Base-by-base conservation (phyloP, 2,329 filamentous ascomycete genomes). In the Fusarium sp. region DNA sequence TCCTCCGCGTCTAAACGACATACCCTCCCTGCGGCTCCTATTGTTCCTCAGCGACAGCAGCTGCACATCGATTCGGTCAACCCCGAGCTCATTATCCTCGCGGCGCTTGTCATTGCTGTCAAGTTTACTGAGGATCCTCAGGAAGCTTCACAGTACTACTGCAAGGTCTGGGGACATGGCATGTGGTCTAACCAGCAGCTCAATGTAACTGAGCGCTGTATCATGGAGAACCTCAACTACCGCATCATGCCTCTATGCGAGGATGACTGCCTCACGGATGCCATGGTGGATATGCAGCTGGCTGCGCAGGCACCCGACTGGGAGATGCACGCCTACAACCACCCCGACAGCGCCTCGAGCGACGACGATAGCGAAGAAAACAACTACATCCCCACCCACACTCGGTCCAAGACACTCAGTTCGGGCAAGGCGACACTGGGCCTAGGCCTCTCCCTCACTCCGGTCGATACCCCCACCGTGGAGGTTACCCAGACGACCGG, bases 111-210 rank as follows among this genome's bases (percentile, higher is more conserved):
- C 71, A 89, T 93, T 63, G 90, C 91, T n/a, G 84, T 87, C 78
- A 93, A 93, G 81, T 93, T 92, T 77, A 85, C 88, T 52, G 89
- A 92, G 75, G 91, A 93, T 81, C 82, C 84, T 61, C 86, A 90
- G 76, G 85, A 87, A 70, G 82, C 85, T 6, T 89, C 89, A 1
- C 82, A 84, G 57, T 87, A 87, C 77, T 92, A 90, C 81, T 84
- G 85, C 70, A 77, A 83, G 18, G 80, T 80, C 31, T 92, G 90
- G 89, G 90, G 88, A 25, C 83, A 81, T 29, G 83, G 84, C 58
- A 77, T 87, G 57, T 93, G 91, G 90, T 88, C 89, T 3, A 86
- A 85, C 76, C 85, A 88, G 65, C 90, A 93, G 83, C 86, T 93
- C 76, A 92, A 91, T 74, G 86, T 86, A 59, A 92, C 91, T 1